Evolutionary conservation across 345 rosid genomes (phyloP).

Genomic region (Draba incana): DNA sequence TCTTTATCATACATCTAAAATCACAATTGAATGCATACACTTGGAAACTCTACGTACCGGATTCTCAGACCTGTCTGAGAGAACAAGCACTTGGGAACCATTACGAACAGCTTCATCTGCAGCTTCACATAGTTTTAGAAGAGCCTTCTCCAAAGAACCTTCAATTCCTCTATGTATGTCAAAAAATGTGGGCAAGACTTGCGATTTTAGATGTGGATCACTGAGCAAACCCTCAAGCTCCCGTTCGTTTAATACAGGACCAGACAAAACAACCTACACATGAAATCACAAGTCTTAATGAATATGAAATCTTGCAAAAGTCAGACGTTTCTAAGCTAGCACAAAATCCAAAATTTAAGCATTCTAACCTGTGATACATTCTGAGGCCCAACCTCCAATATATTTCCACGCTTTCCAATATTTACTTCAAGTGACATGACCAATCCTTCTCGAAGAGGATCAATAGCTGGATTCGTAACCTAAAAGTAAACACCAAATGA

Average conservation of each 20-base stretch:
- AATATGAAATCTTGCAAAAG: conserved; percentile 26
- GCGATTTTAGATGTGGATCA: conserved; percentile 70
- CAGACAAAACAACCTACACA: conserved; percentile 75
- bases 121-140: conserved; percentile 82
- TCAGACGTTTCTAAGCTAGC: conserved; percentile 14
- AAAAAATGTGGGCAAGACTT: conserved; percentile 72
- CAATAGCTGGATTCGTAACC: conserved; percentile 99
- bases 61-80: conserved; percentile 84
- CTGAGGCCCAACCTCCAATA: conserved; percentile 91
- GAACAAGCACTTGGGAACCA: conserved; percentile 94
- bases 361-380: conserved; percentile 84
- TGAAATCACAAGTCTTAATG: conserved; percentile 24
- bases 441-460: conserved; percentile 96
- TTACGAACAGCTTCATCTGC: conserved; percentile 97
- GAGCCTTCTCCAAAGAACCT: conserved; percentile 78
- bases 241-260: conserved; percentile 93
- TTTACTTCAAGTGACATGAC: conserved; percentile 98
- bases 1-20: conserved; percentile 17
- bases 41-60: conserved; percentile 54
- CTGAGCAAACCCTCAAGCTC: conserved; percentile 85
- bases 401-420: conserved; percentile 94
- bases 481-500: conserved; percentile 40
- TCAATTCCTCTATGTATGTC: conserved; percentile 94
- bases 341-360: conserved; percentile 24
- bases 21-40: conserved; percentile 18